These are phyloP conservation scores for Aureobasidium namibiae DNA, from an alignment of 2,329 filamentous ascomycete species.

Conservation along the genomic window DNA sequence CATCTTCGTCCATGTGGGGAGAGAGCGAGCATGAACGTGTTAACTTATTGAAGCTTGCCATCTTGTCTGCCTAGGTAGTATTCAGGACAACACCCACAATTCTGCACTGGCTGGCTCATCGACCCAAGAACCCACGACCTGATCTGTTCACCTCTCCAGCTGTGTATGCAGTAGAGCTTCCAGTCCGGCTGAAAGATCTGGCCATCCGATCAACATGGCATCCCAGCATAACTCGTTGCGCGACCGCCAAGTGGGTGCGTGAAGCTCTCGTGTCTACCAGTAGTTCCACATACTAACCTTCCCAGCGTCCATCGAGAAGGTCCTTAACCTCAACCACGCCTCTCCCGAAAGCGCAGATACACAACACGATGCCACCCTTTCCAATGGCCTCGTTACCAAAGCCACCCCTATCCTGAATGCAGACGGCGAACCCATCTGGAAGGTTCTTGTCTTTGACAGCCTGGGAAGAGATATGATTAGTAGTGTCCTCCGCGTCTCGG, in stretches of 20 bases:
- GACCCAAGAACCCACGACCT: background rate
- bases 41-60: constrained; percentile 6
- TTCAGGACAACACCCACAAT: background rate
- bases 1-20: background rate
- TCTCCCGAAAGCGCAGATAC: constrained; percentile 45
- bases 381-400: constrained; percentile 56
- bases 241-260: constrained; percentile 62
- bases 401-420: constrained; percentile 74
- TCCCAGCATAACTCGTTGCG: constrained; percentile 51
- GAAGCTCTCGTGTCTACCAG: background rate
- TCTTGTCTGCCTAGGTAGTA: background rate
- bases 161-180: constrained; percentile 1
- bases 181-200: background rate
- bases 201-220: constrained; percentile 41
- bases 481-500: constrained; percentile 88
- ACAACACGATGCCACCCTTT: constrained; percentile 52
- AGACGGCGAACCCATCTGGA: constrained; percentile 92
- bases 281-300: constrained; percentile 11
- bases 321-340: constrained; percentile 86
- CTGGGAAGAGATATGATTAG: constrained; percentile 90
- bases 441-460: constrained; percentile 92
- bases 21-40: constrained; percentile 1
- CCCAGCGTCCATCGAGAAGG: constrained; percentile 82
- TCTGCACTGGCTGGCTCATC: background rate
- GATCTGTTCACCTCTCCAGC: background rate